Percentiles rank a stretch among this genome's conserved stretches.
Evolutionary conservation across 1,139 yeast genomes (phyloP).

Genomic region (Blastobotrys proliferans): DNA sequence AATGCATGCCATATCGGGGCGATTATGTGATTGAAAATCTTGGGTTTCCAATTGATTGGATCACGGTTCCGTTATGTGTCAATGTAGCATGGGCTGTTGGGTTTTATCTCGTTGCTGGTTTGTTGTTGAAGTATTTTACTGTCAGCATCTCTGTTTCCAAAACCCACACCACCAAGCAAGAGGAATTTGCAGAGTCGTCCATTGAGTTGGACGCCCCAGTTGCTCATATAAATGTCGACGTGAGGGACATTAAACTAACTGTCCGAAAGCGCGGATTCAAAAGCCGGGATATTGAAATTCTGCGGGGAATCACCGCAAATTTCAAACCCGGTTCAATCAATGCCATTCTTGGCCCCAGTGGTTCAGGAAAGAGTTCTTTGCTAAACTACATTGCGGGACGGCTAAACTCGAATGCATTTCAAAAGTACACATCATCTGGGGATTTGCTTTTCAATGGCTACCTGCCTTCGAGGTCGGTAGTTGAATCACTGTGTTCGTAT

Average conservation of each 20-base stretch:
- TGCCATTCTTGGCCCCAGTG: conserved; percentile 87
- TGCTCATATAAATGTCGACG: conserved; percentile 19
- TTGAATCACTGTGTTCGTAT: conserved; percentile 58
- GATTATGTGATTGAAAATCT: conserved; percentile 48
- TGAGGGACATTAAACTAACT: conserved; percentile 21
- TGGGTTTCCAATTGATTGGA: conserved; percentile 63
- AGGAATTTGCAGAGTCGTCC: conserved; percentile 9
- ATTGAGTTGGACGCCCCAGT: conserved; percentile 5
- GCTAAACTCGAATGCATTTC: conserved; percentile 40
- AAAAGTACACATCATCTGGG: conserved; percentile 40
- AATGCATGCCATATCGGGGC: conserved; percentile 47
- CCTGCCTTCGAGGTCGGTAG: conserved; percentile 44
- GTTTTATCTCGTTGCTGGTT: conserved; percentile 47
- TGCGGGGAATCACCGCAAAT: conserved; percentile 50
- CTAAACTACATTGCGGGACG: conserved; percentile 65
- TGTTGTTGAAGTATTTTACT: conserved; percentile 41
- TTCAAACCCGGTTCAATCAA: conserved; percentile 66
- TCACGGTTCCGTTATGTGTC: conserved; percentile 60
- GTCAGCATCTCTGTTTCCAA: conserved; percentile 51
- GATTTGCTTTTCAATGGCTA: conserved; percentile 42
- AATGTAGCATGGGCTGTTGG: conserved; percentile 58
- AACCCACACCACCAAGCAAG: conserved; percentile 22
- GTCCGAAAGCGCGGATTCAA: conserved; percentile 3
- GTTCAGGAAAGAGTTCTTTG: conserved; percentile 78
- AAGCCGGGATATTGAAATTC: conserved; percentile 30